Evolutionary conservation across 169 alveolate genomes (phyloP), one percentile per base, ranked within the genome.

Genomic region (Miamiensis avidus): DNA sequence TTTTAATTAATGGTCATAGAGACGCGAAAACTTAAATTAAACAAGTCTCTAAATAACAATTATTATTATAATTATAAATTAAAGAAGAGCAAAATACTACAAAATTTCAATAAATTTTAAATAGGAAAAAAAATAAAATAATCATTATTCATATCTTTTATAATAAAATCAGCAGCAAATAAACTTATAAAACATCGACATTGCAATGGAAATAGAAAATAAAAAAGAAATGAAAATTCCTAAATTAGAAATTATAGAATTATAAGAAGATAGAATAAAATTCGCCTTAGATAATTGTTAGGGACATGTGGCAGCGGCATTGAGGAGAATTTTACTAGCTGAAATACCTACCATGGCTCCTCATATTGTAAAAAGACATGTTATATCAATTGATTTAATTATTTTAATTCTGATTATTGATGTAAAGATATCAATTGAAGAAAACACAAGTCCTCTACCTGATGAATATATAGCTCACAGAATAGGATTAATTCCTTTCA

Each of bases 341-440:
- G 99, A 98, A 87, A 98, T 98, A 0, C 99, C 99, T 29, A 94
- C 99, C 29, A 96, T 98, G 94, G 99, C 99, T 26, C 97, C 98
- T 34, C 99, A 98, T 87, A 91, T 97, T 65, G 99, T 98, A 25
- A 97, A 98, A 81, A 97, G 98, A 33, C 91, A 96, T 65, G 20
- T 49, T 49, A 49, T 49, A 11, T 49, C 4, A 49, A 49, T 11
- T 11, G 4, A 49, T 11, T 11, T 49, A 49, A n/a, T n/a, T n/a
- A n/a, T n/a, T 49, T 49, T 11, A 49, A 49, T 11, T 11, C 20
- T 49, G 20, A 49, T 11, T 11, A 49, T 49, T 49, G 20, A 49
- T 11, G 20, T 11, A 49, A 11, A 49, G 69, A 20, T 49, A 11
- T 11, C 20, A 11, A 49, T 49, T 49, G 69, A 49, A 49, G 98